These are phyloP conservation scores for Verticillium zaregamsianum DNA, from an alignment of 2,329 filamentous ascomycete genomes.

Conservation along the genomic window DNA sequence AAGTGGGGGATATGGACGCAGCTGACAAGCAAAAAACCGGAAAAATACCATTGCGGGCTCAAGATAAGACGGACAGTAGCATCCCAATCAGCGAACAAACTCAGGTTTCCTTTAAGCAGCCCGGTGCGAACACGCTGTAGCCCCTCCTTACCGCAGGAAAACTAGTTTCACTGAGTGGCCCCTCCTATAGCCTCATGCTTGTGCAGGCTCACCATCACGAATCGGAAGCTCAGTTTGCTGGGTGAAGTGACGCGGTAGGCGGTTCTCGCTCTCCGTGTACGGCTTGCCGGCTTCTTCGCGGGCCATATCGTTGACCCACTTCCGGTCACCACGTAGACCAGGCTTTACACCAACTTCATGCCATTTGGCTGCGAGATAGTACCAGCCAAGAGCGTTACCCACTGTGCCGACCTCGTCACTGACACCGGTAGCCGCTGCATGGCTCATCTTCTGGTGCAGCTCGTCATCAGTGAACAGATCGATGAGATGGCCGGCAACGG, in stretches of 20 bases:
- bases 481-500: conserved; percentile 64
- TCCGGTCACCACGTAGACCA: conserved; percentile 52
- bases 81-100: no score
- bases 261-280: conserved; percentile 56
- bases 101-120: no score
- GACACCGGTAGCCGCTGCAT: conserved; percentile 60
- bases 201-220: not conserved
- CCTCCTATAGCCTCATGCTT: not conserved
- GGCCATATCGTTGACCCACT: conserved; percentile 73
- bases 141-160: no score
- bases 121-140: no score
- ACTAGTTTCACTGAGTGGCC: no score
- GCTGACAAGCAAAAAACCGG: no score
- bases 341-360: conserved; percentile 45
- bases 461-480: conserved; percentile 61
- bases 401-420: conserved; percentile 81
- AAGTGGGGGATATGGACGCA: no score
- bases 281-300: conserved; percentile 58
- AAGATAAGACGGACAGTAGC: no score
- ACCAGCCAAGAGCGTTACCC: conserved; percentile 72
- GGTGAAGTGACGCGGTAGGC: conserved; percentile 47
- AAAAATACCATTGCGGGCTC: no score
- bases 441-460: conserved; percentile 63
- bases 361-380: conserved; percentile 70
- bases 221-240: conserved; percentile 19